phyloP scores from a whole-genome alignment of 2,329 filamentous ascomycete genomes.

The Rhinocladiella similis region DNA sequence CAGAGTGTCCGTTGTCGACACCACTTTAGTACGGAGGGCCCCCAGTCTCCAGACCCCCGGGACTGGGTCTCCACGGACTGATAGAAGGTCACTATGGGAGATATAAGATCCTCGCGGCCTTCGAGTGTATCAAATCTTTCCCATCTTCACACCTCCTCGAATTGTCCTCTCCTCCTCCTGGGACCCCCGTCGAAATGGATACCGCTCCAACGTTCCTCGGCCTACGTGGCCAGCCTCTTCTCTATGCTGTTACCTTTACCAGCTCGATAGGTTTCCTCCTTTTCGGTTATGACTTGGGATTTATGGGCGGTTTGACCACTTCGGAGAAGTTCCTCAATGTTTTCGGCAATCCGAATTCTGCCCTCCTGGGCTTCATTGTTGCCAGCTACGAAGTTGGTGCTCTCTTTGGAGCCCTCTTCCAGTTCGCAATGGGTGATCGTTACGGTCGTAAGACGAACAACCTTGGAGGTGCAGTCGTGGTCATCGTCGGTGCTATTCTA shows the following conservation, averaged over 20 bases:
- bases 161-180: neutral
- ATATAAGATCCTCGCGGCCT: neutral
- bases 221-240: constrained; percentile 4
- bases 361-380: constrained; percentile 26
- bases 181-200: neutral
- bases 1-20: too few relatives aligned
- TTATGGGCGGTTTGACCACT: constrained; percentile 74
- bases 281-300: constrained; percentile 44
- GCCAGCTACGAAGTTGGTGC: constrained; percentile 51
- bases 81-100: neutral
- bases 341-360: constrained; percentile 48
- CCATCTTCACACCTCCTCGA: neutral
- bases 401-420: constrained; percentile 51
- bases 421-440: constrained; percentile 52
- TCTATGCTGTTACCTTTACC: constrained; percentile 12
- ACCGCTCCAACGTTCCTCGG: neutral
- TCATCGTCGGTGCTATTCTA: constrained; percentile 46
- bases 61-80: neutral
- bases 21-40: neutral
- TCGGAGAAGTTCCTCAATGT: constrained; percentile 60
- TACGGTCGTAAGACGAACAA: constrained; percentile 46
- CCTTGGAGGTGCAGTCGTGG: constrained; percentile 41
- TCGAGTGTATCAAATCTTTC: neutral
- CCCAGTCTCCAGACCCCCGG: neutral
- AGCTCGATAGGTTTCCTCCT: constrained; percentile 22